Evolutionary conservation across 1,284 basidiomycete species (phyloP), one percentile per base, ranked within the genome.

Genomic region (Porogramme epimiltina): DNA sequence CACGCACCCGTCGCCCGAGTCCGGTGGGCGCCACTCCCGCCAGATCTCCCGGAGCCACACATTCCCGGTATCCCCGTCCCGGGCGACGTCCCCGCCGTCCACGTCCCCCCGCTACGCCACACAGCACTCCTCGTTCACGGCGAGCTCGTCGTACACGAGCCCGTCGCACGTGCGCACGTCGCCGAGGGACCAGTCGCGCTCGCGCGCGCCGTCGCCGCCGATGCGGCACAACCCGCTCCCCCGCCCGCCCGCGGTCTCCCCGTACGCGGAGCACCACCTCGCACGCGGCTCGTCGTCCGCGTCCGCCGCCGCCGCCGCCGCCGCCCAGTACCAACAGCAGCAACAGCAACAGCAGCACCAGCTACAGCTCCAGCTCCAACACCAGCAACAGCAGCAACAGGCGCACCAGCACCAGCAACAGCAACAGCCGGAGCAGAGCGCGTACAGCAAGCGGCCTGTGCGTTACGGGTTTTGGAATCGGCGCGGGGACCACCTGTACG

Each of bases 381-480:
- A 36, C 19, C 28, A 31, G 28, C 28, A 31, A 18, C 42, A 45
- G n/a, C 48, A 36, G 19, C 28, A 31, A 13, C 28, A 31, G 8
- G 6, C 28, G 8, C 6, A 13, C 28, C 28, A 31, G 28, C 28
- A 31, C 28, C 28, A 31, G 28, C 6, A 13, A 8, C 28, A 31
- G 28, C 52, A 53, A 9, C 50, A 51, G 51, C 47, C 49, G 20
- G 49, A 54, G 33, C 47, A 52, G 19, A 49, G 11, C 34, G 16
- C 46, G 26, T 42, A 20, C 4, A 38, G 46, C 8, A 43, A 25
- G 46, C 54, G 49, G 47, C 34, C 18, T 38, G 56, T 77, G 15
- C 81, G 87, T 10, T 65, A 66, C 22, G 86, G 87, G 1, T 81
- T 73, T 57, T 89, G 87, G 87, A 89, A 89, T 57, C 65, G 76